Percentiles rank a stretch among this genome's conserved stretches.
phyloP scores from a whole-genome alignment of 2,329 filamentous ascomycete species.

The Pyrenochaeta sp. region DNA sequence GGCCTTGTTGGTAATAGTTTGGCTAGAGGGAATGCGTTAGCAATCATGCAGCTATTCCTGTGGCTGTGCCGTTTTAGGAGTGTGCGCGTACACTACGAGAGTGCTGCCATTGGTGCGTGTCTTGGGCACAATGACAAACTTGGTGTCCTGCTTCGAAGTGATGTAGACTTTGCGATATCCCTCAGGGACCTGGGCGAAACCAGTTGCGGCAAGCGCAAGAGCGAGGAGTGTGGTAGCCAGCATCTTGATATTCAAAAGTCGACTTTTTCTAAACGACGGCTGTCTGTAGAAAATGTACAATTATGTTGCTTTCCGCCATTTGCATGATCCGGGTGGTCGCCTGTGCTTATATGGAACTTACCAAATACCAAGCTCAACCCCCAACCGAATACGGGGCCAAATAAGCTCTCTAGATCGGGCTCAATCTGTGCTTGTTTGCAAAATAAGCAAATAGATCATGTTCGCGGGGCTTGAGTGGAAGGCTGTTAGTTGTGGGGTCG shows the following conservation, averaged over 20 bases:
- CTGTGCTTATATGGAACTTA: neutral
- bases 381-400: neutral
- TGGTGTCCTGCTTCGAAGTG: slow-evolving; percentile 36
- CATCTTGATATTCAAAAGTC: slow-evolving; percentile 21
- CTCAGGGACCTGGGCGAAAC: slow-evolving; percentile 28
- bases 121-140: slow-evolving; percentile 39
- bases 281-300: neutral
- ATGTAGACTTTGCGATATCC: slow-evolving; percentile 41
- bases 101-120: slow-evolving; percentile 23
- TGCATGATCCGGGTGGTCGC: neutral
- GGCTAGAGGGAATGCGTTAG: slow-evolving; percentile 15
- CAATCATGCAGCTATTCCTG: neutral
- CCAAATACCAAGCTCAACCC: no score
- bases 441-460: slow-evolving; percentile 2
- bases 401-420: neutral
- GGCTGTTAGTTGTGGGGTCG: neutral
- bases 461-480: neutral
- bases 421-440: slow-evolving; percentile 1
- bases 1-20: slow-evolving; percentile 29
- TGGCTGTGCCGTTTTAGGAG: neutral
- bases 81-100: slow-evolving; percentile 31
- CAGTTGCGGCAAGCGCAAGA: slow-evolving; percentile 28
- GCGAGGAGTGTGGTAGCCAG: slow-evolving; percentile 20
- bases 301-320: neutral
- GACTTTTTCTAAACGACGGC: no score